A percentile compares a stretch with the other conserved stretches of the same genome.
Conservation (phyloP, 441 rosid species). For the Euphorbia neoarborescens region DNA sequence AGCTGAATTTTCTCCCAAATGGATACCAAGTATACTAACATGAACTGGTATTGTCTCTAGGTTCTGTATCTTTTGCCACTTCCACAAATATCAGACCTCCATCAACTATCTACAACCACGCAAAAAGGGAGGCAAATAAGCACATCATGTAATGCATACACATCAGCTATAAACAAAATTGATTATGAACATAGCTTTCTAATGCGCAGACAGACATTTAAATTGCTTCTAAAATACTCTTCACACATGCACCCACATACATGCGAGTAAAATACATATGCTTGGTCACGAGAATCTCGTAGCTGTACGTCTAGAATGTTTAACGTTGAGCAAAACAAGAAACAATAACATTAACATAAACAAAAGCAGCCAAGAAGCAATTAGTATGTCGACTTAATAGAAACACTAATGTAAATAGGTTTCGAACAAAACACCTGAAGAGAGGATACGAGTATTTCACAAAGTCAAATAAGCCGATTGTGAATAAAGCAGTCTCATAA, state of each 20-base stretch:
- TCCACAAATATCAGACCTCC: conserved; percentile 12
- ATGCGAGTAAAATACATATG: too few relatives aligned
- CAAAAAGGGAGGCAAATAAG: not conserved
- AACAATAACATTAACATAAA: too few relatives aligned
- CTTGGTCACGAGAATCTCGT: not conserved
- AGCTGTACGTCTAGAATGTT: not conserved
- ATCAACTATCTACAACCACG: conserved; percentile 6
- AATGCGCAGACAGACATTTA: not conserved
- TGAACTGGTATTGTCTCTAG: not conserved
- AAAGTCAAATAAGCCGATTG: not conserved
- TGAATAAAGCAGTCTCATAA: not conserved
- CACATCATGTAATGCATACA: too few relatives aligned
- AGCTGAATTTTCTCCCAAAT: not conserved
- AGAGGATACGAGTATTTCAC: not conserved
- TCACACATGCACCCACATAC: too few relatives aligned
- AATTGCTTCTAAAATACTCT: not conserved
- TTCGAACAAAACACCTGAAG: not conserved
- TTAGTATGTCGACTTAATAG: not conserved
- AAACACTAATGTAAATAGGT: not conserved
- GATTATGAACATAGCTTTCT: not conserved
- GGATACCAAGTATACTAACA: not conserved
- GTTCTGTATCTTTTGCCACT: not conserved
- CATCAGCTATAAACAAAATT: not conserved
- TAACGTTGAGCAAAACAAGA: not conserved
- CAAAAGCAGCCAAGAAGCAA: not conserved